These are phyloP conservation scores for Hypoxylon sp. DNA, from an alignment of 2,329 filamentous ascomycete species.

Conservation along the genomic window DNA sequence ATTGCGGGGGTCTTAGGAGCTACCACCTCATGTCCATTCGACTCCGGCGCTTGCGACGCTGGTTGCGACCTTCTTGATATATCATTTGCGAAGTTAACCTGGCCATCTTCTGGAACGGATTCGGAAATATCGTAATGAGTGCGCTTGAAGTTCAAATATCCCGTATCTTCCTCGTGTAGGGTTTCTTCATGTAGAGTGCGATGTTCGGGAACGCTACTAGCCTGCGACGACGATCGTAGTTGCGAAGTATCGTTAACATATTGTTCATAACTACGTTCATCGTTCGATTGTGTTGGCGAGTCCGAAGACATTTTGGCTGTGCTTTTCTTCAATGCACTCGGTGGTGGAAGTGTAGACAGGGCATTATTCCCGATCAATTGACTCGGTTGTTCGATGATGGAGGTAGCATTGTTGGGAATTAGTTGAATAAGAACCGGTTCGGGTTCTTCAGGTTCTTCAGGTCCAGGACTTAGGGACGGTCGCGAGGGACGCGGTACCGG, in stretches of 20 bases:
- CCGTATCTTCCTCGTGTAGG: slow-evolving; percentile 64
- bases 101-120: slow-evolving; percentile 40
- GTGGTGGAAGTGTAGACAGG: slow-evolving; percentile 26
- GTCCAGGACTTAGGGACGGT: slow-evolving; percentile 15
- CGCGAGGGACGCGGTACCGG: slow-evolving; percentile 17
- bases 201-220: slow-evolving; percentile 48
- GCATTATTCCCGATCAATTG: slow-evolving; percentile 42
- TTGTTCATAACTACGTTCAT: slow-evolving; percentile 68
- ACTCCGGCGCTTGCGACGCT: slow-evolving; percentile 58
- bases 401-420: slow-evolving; percentile 33
- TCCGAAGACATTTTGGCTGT: slow-evolving; percentile 64
- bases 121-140: slow-evolving; percentile 56
- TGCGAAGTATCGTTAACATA: slow-evolving; percentile 53
- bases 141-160: slow-evolving; percentile 61
- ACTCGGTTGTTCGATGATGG: slow-evolving; percentile 26
- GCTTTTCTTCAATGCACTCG: slow-evolving; percentile 38
- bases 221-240: slow-evolving; percentile 49
- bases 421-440: slow-evolving; percentile 19
- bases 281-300: slow-evolving; percentile 70
- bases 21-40: slow-evolving; percentile 42
- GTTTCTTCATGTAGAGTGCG: slow-evolving; percentile 61
- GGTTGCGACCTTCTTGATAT: slow-evolving; percentile 46
- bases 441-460: slow-evolving; percentile 24
- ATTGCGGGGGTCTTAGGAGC: slow-evolving; percentile 66
- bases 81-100: slow-evolving; percentile 30